These are phyloP conservation scores for Sphaerulina populicola DNA, from an alignment of 2,329 filamentous ascomycete species.

Conservation along the genomic window DNA sequence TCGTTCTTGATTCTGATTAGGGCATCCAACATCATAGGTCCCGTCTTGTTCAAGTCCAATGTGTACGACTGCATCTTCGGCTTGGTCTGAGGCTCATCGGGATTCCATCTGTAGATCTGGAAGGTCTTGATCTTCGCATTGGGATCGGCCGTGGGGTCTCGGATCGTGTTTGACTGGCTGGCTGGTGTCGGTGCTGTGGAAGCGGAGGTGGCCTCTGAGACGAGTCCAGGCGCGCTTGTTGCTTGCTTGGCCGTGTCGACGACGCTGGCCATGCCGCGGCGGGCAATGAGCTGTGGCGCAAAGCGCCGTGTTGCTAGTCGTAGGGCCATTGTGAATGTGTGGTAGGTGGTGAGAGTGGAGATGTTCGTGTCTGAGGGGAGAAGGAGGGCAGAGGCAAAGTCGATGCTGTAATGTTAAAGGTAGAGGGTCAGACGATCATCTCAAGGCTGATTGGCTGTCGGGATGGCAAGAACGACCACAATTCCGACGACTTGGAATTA, in stretches of 20 bases:
- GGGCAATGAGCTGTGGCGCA: slow-evolving; percentile 29
- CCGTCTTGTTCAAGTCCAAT: slow-evolving; percentile 96
- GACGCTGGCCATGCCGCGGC: slow-evolving; percentile 33
- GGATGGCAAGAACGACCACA: neutral
- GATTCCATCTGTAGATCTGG: slow-evolving; percentile 98
- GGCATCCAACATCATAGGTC: slow-evolving; percentile 95
- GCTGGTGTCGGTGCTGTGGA: slow-evolving; percentile 34
- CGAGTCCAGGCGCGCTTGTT: slow-evolving; percentile 19
- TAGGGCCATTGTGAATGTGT: slow-evolving; percentile 29
- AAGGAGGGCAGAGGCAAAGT: slow-evolving; percentile 9
- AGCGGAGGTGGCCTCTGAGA: slow-evolving; percentile 29
- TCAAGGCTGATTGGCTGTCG: slow-evolving; percentile 1
- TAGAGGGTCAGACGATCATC: neutral
- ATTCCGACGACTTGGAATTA: neutral
- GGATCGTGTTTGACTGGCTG: slow-evolving; percentile 51
- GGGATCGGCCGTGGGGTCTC: slow-evolving; percentile 52
- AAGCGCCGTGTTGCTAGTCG: slow-evolving; percentile 33
- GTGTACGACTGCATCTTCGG: slow-evolving; percentile 92
- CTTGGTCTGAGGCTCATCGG: slow-evolving; percentile 84
- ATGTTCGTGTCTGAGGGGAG: slow-evolving; percentile 11
- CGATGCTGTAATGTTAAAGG: slow-evolving; percentile 10
- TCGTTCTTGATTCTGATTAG: slow-evolving; percentile 99
- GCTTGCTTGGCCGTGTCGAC: slow-evolving; percentile 31
- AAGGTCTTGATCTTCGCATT: slow-evolving; percentile 76
- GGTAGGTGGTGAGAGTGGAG: slow-evolving; percentile 20